These are phyloP conservation scores for Pythium phragmitis DNA, from an alignment of 352 stramenopile genomes.

Conservation along the genomic window DNA sequence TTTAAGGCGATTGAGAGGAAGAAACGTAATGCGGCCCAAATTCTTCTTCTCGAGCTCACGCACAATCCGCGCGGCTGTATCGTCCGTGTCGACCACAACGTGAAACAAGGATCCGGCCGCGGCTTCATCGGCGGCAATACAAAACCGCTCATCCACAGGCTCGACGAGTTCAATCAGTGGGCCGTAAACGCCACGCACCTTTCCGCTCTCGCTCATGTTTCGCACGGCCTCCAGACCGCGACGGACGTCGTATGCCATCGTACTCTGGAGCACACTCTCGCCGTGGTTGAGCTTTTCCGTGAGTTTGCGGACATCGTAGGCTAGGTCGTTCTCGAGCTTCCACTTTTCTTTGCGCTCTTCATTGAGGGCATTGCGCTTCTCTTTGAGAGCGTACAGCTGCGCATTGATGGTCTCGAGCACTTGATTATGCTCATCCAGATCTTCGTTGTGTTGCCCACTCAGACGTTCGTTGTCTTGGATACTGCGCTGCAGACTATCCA, in stretches of 20 bases:
- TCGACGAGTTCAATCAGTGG: slow-evolving; percentile 96
- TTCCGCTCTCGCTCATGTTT: slow-evolving; percentile 84
- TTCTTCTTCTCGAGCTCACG: slow-evolving; percentile 92
- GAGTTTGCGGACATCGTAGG: slow-evolving; percentile 71
- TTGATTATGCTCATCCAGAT: slow-evolving; percentile 54
- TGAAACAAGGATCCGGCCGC: slow-evolving; percentile 97
- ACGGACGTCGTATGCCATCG: slow-evolving; percentile 85
- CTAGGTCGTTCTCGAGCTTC: slow-evolving; percentile 77
- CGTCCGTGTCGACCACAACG: slow-evolving; percentile 98
- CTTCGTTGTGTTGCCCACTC: slow-evolving; percentile 41
- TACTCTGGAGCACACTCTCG: slow-evolving; percentile 79
- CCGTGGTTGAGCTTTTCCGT: slow-evolving; percentile 68
- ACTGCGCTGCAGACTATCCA: slow-evolving; percentile 40
- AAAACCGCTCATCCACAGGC: slow-evolving; percentile 88
- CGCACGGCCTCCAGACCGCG: slow-evolving; percentile 80
- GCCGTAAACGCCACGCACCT: slow-evolving; percentile 87
- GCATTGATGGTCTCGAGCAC: slow-evolving; percentile 50
- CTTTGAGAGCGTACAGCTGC: slow-evolving; percentile 70
- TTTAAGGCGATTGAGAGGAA: slow-evolving; percentile 93
- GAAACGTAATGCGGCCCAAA: slow-evolving; percentile 96
- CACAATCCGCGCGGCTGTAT: slow-evolving; percentile 95
- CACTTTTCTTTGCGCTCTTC: slow-evolving; percentile 82
- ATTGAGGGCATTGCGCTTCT: slow-evolving; percentile 73
- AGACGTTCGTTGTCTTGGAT: slow-evolving; percentile 49
- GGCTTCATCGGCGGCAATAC: slow-evolving; percentile 94